phyloP scores from a whole-genome alignment of 164 flowering plant genomes.

The Chimonanthus praecox region DNA sequence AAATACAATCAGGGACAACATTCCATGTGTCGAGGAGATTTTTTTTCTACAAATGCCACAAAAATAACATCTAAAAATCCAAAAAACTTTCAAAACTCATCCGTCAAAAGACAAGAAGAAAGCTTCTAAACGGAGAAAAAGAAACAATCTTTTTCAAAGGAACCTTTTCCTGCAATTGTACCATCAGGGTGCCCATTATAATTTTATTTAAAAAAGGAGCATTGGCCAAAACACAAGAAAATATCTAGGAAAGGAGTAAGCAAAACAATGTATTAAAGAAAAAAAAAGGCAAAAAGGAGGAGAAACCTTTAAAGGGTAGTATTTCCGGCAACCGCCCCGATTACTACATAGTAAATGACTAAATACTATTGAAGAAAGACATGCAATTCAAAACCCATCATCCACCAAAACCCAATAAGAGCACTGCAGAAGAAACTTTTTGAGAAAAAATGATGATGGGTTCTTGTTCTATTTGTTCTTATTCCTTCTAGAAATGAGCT shows the following conservation, averaged over 20 bases:
- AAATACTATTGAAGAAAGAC: background rate
- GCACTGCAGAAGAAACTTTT: background rate
- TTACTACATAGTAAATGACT: background rate
- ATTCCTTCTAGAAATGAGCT: constrained; percentile 6
- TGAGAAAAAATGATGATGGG: background rate
- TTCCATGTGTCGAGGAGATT: background rate
- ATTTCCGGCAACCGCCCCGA: background rate
- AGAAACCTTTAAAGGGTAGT: background rate
- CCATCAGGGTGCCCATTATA: background rate
- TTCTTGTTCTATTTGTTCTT: background rate
- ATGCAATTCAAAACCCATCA: background rate
- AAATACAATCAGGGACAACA: no score
- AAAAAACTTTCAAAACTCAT: background rate
- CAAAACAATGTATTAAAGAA: background rate
- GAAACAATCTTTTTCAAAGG: background rate
- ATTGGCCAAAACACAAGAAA: background rate
- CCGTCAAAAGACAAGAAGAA: background rate
- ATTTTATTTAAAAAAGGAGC: background rate
- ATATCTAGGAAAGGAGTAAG: background rate
- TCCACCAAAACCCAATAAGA: background rate
- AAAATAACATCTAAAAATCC: background rate
- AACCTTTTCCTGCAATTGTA: background rate
- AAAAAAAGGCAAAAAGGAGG: no score
- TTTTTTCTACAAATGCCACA: background rate
- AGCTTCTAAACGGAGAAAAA: background rate